phyloP scores from a whole-genome alignment of 2,329 filamentous ascomycete genomes.

The Rhinocladiella similis region DNA sequence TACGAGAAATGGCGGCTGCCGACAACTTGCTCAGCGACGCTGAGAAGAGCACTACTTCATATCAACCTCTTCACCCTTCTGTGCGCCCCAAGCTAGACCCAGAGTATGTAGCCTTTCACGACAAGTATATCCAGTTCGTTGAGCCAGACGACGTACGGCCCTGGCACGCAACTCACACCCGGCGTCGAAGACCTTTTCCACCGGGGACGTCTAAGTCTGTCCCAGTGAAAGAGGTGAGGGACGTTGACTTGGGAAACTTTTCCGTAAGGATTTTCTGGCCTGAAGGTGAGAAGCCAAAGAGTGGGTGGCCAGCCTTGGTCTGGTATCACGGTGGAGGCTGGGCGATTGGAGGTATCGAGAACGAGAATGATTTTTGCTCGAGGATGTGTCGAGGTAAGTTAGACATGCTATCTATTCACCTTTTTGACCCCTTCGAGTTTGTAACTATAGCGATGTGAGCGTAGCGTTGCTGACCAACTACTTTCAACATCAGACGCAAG shows the following conservation, averaged over 20 bases:
- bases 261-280: conserved; percentile 54
- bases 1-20: no score
- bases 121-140: conserved; percentile 54
- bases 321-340: conserved; percentile 62
- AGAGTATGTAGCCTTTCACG: conserved; percentile 55
- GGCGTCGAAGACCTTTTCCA: neutral
- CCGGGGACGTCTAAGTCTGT: conserved; percentile 29
- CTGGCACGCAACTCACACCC: conserved; percentile 34
- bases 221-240: conserved; percentile 43
- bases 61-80: conserved; percentile 48
- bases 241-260: conserved; percentile 43
- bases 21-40: neutral
- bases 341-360: conserved; percentile 58
- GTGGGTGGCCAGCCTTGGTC: conserved; percentile 56
- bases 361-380: conserved; percentile 57
- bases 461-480: neutral
- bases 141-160: conserved; percentile 47
- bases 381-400: conserved; percentile 49
- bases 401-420: no score
- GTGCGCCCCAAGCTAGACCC: conserved; percentile 47
- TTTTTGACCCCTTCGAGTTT: neutral
- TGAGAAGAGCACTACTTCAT: neutral
- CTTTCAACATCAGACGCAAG: conserved; percentile 32
- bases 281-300: conserved; percentile 40
- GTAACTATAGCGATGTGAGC: no score